Conservation (phyloP, 306 rosid genomes). For the Quercus wislizeni region DNA sequence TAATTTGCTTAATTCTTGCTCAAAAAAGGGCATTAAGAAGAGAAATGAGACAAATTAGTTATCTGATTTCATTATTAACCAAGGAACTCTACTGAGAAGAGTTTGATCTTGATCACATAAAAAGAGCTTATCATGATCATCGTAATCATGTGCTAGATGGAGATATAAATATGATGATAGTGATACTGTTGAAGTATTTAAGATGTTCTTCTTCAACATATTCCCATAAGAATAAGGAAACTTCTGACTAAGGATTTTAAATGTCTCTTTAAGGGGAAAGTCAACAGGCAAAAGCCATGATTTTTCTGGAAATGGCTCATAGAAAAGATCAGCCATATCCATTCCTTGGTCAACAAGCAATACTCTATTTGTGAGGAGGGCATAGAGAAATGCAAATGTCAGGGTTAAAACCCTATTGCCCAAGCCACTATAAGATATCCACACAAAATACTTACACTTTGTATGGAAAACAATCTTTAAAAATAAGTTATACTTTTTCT, state of each 20-base stretch:
- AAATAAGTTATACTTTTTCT: no score
- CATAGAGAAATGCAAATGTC: constrained; percentile 65
- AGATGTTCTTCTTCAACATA: constrained; percentile 40
- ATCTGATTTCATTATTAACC: constrained; percentile 66
- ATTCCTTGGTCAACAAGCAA: constrained; percentile 67
- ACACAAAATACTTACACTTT: constrained; percentile 57
- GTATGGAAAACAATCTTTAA: not conserved
- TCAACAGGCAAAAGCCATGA: constrained; percentile 67
- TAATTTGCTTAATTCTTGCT: constrained; percentile 50
- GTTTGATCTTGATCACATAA: constrained; percentile 66
- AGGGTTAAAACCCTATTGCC: constrained; percentile 66
- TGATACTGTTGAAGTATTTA: constrained; percentile 6
- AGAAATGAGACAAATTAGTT: constrained; percentile 59
- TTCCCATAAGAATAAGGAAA: constrained; percentile 54
- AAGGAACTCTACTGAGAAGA: constrained; percentile 46
- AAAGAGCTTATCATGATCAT: constrained; percentile 72
- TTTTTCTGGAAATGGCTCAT: constrained; percentile 63
- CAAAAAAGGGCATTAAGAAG: constrained; percentile 66
- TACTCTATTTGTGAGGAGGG: constrained; percentile 68
- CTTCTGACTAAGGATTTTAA: constrained; percentile 39
- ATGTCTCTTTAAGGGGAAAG: constrained; percentile 44
- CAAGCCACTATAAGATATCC: constrained; percentile 70
- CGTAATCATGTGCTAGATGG: constrained; percentile 63
- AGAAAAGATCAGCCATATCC: constrained; percentile 64
- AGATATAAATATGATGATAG: constrained; percentile 49